These are phyloP conservation scores for Pittosporum tobira DNA, from an alignment of 129 eudicot species.

Conservation along the genomic window DNA sequence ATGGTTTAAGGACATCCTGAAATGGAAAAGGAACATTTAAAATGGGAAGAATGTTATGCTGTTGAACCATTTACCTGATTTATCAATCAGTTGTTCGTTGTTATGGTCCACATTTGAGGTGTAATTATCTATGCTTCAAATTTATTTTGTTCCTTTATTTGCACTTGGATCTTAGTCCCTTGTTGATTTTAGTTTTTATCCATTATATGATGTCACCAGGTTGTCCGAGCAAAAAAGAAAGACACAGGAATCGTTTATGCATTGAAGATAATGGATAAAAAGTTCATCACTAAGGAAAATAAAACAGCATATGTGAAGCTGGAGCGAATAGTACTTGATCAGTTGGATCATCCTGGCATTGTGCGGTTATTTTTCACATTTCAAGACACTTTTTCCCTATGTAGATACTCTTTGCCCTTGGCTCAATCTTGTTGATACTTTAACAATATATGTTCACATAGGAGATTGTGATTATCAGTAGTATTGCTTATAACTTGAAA, in stretches of 20 bases:
- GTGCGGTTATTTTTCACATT: constrained; percentile 80
- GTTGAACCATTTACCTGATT: too few relatives aligned
- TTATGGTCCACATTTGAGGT: too few relatives aligned
- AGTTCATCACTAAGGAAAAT: constrained; percentile 94
- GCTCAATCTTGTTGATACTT: constrained; percentile 5
- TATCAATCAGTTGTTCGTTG: too few relatives aligned
- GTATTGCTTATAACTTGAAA: constrained; percentile 18
- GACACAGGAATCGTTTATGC: constrained; percentile 84
- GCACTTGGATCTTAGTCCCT: neutral
- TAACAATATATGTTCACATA: neutral
- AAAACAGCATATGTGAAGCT: constrained; percentile 93
- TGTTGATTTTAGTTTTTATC: constrained; percentile 2
- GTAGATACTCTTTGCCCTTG: constrained; percentile 46
- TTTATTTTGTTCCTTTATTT: neutral
- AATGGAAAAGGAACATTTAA: too few relatives aligned
- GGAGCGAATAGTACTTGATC: constrained; percentile 97
- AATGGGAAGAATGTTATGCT: too few relatives aligned
- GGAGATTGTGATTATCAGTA: constrained; percentile 3
- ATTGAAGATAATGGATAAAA: constrained; percentile 97
- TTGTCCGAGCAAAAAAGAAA: constrained; percentile 92
- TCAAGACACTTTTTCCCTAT: constrained; percentile 84
- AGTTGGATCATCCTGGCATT: constrained; percentile 92
- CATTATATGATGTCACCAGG: constrained; percentile 37
- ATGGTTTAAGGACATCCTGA: neutral
- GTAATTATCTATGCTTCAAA: neutral